A percentile compares a stretch with the other conserved stretches of the same genome.
Evolutionary conservation across 345 rosid species (phyloP).

Genomic region (Lepidium africanum): DNA sequence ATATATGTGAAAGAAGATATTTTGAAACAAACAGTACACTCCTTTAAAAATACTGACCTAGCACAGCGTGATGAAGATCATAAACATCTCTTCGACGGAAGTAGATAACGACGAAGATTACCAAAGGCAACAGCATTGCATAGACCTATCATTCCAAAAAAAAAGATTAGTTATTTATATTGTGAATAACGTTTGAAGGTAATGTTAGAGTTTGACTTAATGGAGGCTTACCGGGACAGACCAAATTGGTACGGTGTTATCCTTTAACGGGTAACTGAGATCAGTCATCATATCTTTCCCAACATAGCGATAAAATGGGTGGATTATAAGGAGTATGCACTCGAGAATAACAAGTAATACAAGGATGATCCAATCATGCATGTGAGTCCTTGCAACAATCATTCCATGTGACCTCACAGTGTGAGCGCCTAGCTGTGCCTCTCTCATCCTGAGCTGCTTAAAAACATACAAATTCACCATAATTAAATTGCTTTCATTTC

Average conservation of each 20-base stretch:
- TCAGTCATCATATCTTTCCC: conserved; percentile 93
- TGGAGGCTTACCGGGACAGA: conserved; percentile 54
- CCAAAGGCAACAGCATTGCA: conserved; percentile 55
- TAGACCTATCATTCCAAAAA: conserved; percentile 38
- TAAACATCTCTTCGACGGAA: conserved; percentile 65
- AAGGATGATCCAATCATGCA: conserved; percentile 78
- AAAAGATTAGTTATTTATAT: background rate
- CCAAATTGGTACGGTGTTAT: conserved; percentile 77
- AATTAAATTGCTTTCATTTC: background rate
- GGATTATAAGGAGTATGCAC: conserved; percentile 34
- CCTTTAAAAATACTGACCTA: conserved; percentile 39
- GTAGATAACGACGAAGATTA: conserved; percentile 51
- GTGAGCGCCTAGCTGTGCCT: conserved; percentile 44
- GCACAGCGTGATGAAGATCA: conserved; percentile 82
- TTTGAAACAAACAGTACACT: background rate
- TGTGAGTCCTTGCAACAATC: conserved; percentile 45
- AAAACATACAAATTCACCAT: background rate
- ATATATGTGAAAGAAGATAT: background rate
- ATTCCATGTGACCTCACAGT: conserved; percentile 60
- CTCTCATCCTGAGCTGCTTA: conserved; percentile 43
- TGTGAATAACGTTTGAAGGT: background rate
- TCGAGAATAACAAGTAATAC: conserved; percentile 46
- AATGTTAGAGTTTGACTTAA: background rate
- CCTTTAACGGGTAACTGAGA: conserved; percentile 68
- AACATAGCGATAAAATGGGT: conserved; percentile 82